A percentile compares a stretch with the other conserved stretches of the same genome.
These are phyloP conservation scores for Sugiyamaella boreocaroliniensis DNA, from an alignment of 805 yeast genomes.

Conservation along the genomic window DNA sequence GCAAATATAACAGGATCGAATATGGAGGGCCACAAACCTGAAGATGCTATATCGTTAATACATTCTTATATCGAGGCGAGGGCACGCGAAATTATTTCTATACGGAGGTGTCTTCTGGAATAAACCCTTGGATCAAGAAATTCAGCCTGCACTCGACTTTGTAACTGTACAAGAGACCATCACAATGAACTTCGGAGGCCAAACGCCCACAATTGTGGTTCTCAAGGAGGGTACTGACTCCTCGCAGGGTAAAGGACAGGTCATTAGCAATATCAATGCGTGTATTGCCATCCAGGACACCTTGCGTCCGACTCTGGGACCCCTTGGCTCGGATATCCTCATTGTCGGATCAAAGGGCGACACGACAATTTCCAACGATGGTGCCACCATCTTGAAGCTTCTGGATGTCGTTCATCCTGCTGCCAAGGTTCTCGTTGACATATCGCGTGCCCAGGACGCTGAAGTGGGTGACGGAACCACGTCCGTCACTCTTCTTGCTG, in stretches of 20 bases:
- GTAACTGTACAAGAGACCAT: not conserved
- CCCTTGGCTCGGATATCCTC: conserved; percentile 92
- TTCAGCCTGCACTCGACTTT: not conserved
- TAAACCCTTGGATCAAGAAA: not conserved
- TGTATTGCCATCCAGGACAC: conserved; percentile 97
- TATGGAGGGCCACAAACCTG: too few relatives aligned
- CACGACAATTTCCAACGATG: conserved; percentile 96
- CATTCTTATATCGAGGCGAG: too few relatives aligned
- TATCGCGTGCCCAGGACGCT: conserved; percentile 94
- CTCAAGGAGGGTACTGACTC: conserved; percentile 97
- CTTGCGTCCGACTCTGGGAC: conserved; percentile 90
- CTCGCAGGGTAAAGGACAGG: conserved; percentile 95
- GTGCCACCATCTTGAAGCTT: conserved; percentile 89
- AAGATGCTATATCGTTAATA: too few relatives aligned
- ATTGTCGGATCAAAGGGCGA: conserved; percentile 76
- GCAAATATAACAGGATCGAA: too few relatives aligned
- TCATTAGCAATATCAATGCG: conserved; percentile 91
- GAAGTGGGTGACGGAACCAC: conserved; percentile 99
- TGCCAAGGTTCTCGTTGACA: conserved; percentile 90
- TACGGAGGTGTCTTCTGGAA: too few relatives aligned
- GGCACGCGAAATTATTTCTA: too few relatives aligned
- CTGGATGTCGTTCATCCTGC: conserved; percentile 98
- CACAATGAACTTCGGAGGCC: conserved; percentile 78
- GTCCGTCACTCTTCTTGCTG: conserved; percentile 83
- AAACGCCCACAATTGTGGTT: conserved; percentile 97